Evolutionary conservation across 139 green algal species (phyloP).

Genomic region (Penium margaritaceum): DNA sequence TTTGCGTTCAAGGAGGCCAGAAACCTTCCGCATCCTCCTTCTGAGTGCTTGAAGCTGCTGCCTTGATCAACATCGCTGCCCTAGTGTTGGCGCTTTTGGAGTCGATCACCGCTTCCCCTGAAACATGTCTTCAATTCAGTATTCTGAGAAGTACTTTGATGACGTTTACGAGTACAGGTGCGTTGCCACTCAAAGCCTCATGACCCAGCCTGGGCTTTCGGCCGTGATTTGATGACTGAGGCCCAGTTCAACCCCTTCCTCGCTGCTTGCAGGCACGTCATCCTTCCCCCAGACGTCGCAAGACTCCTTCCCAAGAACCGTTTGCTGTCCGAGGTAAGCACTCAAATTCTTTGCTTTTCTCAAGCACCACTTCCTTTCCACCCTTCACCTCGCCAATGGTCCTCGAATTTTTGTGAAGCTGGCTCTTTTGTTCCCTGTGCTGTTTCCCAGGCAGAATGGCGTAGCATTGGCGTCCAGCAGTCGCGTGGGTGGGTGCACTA

Average conservation of each 20-base stretch:
- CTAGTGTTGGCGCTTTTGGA: no score
- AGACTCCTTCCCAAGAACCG: slow-evolving; percentile 78
- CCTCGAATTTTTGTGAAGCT: background rate
- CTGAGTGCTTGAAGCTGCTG: no score
- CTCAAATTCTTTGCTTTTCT: background rate
- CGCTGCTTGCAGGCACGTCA: slow-evolving; percentile 77
- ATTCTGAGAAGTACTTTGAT: slow-evolving; percentile 95
- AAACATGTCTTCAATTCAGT: slow-evolving; percentile 59
- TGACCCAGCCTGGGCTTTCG: no score
- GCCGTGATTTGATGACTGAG: no score
- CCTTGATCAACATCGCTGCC: no score
- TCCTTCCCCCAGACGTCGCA: slow-evolving; percentile 82
- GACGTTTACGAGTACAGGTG: slow-evolving; percentile 85
- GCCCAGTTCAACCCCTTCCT: no score
- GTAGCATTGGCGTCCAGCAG: slow-evolving; percentile 89
- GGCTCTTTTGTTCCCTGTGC: background rate
- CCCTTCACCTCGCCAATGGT: background rate
- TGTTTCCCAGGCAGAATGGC: slow-evolving; percentile 79
- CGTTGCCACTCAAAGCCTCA: no score
- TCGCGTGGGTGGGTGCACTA: slow-evolving; percentile 82
- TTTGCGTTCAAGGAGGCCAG: no score
- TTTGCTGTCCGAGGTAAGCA: slow-evolving; percentile 80
- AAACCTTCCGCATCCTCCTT: no score
- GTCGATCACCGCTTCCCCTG: no score
- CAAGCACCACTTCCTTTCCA: background rate